phyloP scores from a whole-genome alignment of 1,284 basidiomycete species.

The Ganoderma meredithae region DNA sequence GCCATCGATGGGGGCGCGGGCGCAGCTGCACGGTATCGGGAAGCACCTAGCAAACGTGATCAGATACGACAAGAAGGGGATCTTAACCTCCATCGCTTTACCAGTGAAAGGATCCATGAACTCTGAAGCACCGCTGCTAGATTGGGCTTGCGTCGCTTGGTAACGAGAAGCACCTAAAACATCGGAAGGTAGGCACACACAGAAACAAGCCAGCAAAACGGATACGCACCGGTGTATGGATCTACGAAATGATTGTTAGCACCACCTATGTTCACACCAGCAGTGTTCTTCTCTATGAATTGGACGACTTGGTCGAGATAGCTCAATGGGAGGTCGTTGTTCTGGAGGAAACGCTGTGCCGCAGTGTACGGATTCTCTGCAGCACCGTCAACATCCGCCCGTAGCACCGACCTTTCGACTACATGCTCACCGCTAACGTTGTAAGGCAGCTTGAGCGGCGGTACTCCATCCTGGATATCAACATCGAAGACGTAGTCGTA shows the following conservation, averaged over 20 bases:
- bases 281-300: conserved; percentile 94
- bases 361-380: conserved; percentile 93
- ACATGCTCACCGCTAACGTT: conserved; percentile 79
- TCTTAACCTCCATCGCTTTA: conserved; percentile 39
- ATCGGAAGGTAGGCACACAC: conserved; percentile 10
- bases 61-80: conserved; percentile 30
- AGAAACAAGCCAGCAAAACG: conserved; percentile 9
- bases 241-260: conserved; percentile 75
- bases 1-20: conserved; percentile 30
- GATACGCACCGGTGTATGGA: conserved; percentile 85
- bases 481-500: conserved; percentile 99
- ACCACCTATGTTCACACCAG: conserved; percentile 74
- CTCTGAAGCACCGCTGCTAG: conserved; percentile 38
- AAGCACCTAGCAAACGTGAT: conserved; percentile 45
- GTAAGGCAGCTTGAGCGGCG: conserved; percentile 94
- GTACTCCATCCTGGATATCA: conserved; percentile 92
- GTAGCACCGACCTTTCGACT: neutral
- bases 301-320: conserved; percentile 93
- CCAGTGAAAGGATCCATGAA: conserved; percentile 48
- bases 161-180: conserved; percentile 66
- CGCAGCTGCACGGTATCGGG: conserved; percentile 43
- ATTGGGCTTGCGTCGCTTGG: conserved; percentile 47
- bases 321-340: conserved; percentile 82
- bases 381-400: neutral
- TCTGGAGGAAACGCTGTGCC: conserved; percentile 88